phyloP scores from a whole-genome alignment of 805 yeast genomes.

The Kodamaea lidongshanica region DNA sequence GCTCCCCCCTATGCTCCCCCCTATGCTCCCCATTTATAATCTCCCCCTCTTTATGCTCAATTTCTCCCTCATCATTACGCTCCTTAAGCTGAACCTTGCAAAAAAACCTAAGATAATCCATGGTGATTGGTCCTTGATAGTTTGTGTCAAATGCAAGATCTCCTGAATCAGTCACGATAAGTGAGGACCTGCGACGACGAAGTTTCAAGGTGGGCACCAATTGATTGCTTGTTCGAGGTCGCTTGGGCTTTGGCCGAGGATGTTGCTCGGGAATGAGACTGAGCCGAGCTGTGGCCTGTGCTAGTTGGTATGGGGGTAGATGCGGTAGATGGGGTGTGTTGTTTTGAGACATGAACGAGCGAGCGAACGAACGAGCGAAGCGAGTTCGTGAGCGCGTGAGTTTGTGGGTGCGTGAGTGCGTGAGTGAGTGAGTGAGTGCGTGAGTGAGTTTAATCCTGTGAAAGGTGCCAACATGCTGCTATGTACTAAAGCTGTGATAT shows the following conservation, averaged over 20 bases:
- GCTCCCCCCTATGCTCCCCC: slow-evolving; percentile 8
- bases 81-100: slow-evolving; percentile 23
- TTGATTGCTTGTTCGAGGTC: no score
- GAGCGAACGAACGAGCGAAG: neutral
- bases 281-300: slow-evolving; percentile 12
- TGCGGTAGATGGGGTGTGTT: slow-evolving; percentile 9
- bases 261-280: no score
- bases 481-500: no score
- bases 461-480: no score
- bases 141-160: slow-evolving; percentile 21
- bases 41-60: neutral
- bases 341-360: neutral
- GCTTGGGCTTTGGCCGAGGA: slow-evolving; percentile 3
- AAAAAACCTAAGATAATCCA: slow-evolving; percentile 30
- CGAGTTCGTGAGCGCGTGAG: no score
- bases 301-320: slow-evolving; percentile 20
- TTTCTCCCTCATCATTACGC: neutral
- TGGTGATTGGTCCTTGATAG: slow-evolving; percentile 33
- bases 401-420: no score
- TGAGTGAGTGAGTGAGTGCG: no score
- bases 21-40: slow-evolving; percentile 2
- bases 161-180: slow-evolving; percentile 18
- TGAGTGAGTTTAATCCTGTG: no score
- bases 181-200: slow-evolving; percentile 27
- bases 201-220: no score